A percentile compares a stretch with the other conserved stretches of the same genome.
Conservation (phyloP, 805 yeast genomes). For the Saccharomycopsis sp. region DNA sequence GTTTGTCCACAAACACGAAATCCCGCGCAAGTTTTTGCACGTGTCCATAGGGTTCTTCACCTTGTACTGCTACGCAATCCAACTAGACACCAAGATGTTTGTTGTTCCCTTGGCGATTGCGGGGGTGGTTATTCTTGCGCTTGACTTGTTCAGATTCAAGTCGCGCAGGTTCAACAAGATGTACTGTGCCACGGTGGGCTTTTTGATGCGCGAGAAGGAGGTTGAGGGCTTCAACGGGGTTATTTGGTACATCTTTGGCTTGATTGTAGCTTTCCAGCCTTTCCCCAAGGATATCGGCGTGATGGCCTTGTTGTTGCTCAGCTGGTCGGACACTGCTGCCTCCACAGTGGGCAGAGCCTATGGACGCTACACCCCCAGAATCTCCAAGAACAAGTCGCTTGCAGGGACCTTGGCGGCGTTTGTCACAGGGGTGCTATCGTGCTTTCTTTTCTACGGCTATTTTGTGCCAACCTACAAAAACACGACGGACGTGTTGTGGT, state of each 20-base stretch:
- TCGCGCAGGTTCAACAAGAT: slow-evolving; percentile 54
- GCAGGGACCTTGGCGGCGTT: slow-evolving; percentile 92
- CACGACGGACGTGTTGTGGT: slow-evolving; percentile 61
- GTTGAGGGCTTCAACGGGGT: slow-evolving; percentile 73
- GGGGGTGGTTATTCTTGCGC: slow-evolving; percentile 46
- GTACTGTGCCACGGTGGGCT: slow-evolving; percentile 66
- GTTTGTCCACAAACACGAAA: slow-evolving; percentile 71
- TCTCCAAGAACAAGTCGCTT: slow-evolving; percentile 68
- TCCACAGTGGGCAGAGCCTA: slow-evolving; percentile 84
- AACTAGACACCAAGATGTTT: slow-evolving; percentile 50
- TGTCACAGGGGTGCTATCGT: slow-evolving; percentile 57
- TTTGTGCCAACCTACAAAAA: slow-evolving; percentile 59
- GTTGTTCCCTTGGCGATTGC: slow-evolving; percentile 51
- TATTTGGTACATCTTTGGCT: slow-evolving; percentile 79
- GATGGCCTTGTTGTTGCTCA: slow-evolving; percentile 68
- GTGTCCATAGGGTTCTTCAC: slow-evolving; percentile 84
- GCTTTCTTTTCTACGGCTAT: slow-evolving; percentile 63
- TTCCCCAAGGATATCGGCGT: slow-evolving; percentile 78
- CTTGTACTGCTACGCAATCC: slow-evolving; percentile 60
- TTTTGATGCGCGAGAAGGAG: slow-evolving; percentile 81
- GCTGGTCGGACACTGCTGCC: slow-evolving; percentile 98
- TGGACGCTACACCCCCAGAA: slow-evolving; percentile 77
- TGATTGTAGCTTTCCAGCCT: slow-evolving; percentile 58
- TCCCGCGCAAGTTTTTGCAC: slow-evolving; percentile 84
- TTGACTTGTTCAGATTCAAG: slow-evolving; percentile 65